Conservation (phyloP, 2,329 filamentous ascomycete species). For the Fragosphaeria purpurea region DNA sequence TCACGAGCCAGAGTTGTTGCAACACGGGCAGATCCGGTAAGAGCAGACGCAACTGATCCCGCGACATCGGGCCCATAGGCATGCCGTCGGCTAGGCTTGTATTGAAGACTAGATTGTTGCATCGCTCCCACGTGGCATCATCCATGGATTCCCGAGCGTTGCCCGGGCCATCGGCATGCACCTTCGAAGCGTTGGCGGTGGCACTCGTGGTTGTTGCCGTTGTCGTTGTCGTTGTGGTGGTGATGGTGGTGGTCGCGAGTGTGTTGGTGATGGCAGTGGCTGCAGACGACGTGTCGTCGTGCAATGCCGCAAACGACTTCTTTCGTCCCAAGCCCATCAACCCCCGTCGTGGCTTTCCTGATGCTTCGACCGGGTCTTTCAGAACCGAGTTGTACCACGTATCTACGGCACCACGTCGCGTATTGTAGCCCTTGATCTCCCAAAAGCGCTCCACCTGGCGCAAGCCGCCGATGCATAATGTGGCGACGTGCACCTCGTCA, state of each 20-base stretch:
- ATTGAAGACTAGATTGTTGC: slow-evolving; percentile 40
- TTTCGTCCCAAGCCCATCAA: slow-evolving; percentile 47
- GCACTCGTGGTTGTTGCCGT: too few species aligned
- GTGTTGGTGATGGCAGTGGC: too few species aligned
- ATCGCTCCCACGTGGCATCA: slow-evolving; percentile 13
- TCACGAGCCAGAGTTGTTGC: slow-evolving; percentile 52
- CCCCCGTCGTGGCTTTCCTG: slow-evolving; percentile 40
- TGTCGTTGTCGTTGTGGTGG: too few species aligned
- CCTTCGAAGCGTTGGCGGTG: not conserved
- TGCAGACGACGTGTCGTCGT: slow-evolving; percentile 20
- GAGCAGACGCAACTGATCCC: slow-evolving; percentile 39
- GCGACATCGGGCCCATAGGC: slow-evolving; percentile 47
- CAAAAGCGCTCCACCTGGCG: slow-evolving; percentile 54
- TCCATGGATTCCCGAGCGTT: slow-evolving; percentile 12
- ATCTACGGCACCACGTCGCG: slow-evolving; percentile 48
- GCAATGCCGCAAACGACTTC: slow-evolving; percentile 36
- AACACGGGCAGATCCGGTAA: slow-evolving; percentile 46
- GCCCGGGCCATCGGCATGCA: not conserved
- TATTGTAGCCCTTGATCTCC: slow-evolving; percentile 58
- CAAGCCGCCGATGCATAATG: slow-evolving; percentile 50
- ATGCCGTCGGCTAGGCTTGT: slow-evolving; percentile 51
- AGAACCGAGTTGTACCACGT: slow-evolving; percentile 46
- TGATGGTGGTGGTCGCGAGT: too few species aligned
- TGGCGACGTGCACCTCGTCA: slow-evolving; percentile 52
- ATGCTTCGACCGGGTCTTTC: slow-evolving; percentile 32